Percentiles rank a stretch among this genome's conserved stretches.
These are phyloP conservation scores for Ophiosphaerella herpotricha DNA, from an alignment of 2,329 filamentous ascomycete species.

Conservation along the genomic window DNA sequence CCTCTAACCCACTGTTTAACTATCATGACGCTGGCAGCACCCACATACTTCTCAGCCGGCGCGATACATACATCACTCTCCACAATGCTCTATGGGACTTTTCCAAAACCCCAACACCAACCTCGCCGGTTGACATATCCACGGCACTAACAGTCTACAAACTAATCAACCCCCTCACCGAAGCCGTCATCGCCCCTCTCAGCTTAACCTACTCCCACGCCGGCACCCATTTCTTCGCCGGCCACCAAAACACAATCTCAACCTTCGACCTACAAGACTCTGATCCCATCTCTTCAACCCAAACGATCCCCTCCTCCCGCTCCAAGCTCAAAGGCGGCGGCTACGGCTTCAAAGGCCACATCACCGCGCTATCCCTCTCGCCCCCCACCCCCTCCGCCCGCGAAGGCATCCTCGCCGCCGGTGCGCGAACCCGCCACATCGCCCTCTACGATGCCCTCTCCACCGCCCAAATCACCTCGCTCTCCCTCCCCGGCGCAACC, in stretches of 20 bases:
- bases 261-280: slow-evolving; percentile 60
- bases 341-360: slow-evolving; percentile 59
- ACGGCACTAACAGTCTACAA: slow-evolving; percentile 57
- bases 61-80: slow-evolving; percentile 61
- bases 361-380: slow-evolving; percentile 56
- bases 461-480: slow-evolving; percentile 57
- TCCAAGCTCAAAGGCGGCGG: slow-evolving; percentile 51
- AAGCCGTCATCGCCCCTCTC: slow-evolving; percentile 60
- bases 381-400: slow-evolving; percentile 31
- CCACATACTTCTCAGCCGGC: slow-evolving; percentile 57
- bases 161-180: slow-evolving; percentile 59
- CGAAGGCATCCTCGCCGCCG: slow-evolving; percentile 59
- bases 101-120: background rate
- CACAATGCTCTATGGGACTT: slow-evolving; percentile 58
- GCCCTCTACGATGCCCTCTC: slow-evolving; percentile 60
- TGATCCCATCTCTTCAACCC: slow-evolving; percentile 48
- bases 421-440: slow-evolving; percentile 60
- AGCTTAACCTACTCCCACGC: slow-evolving; percentile 58
- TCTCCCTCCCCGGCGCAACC: slow-evolving; percentile 47
- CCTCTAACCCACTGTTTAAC: slow-evolving; percentile 60
- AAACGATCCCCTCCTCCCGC: slow-evolving; percentile 54
- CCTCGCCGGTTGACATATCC: slow-evolving; percentile 26
- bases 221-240: slow-evolving; percentile 61
- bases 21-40: slow-evolving; percentile 56
- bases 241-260: slow-evolving; percentile 58